phyloP scores from a whole-genome alignment of 1,139 yeast species.

The Debaryomycetaceae sp. region DNA sequence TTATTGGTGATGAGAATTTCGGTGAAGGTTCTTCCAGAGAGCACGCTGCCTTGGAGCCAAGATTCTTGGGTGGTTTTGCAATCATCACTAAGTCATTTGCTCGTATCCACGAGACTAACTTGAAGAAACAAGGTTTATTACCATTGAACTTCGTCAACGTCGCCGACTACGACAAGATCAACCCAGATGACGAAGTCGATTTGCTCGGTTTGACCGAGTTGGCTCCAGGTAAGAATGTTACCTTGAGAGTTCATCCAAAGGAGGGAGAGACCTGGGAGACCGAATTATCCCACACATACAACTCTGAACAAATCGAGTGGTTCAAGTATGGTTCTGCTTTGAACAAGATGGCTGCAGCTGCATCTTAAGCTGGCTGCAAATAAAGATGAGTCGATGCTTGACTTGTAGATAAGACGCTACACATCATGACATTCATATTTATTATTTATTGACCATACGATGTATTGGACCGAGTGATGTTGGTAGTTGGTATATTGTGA shows the following conservation, averaged over 20 bases:
- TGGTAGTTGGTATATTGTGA: neutral
- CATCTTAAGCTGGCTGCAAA: slow-evolving; percentile 4
- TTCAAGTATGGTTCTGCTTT: slow-evolving; percentile 98
- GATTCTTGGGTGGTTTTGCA: slow-evolving; percentile 98
- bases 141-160: slow-evolving; percentile 90
- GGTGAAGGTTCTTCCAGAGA: slow-evolving; percentile 99
- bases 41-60: slow-evolving; percentile 99
- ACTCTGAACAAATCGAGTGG: slow-evolving; percentile 96
- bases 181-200: slow-evolving; percentile 87
- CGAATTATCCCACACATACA: slow-evolving; percentile 92
- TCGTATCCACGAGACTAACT: slow-evolving; percentile 69
- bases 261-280: slow-evolving; percentile 83
- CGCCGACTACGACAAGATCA: slow-evolving; percentile 91
- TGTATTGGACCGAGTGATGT: neutral
- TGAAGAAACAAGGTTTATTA: slow-evolving; percentile 57
- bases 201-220: slow-evolving; percentile 78
- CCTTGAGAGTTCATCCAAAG: slow-evolving; percentile 87
- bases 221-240: slow-evolving; percentile 90
- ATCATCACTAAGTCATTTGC: slow-evolving; percentile 97
- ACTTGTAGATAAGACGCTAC: slow-evolving; percentile 7
- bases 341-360: slow-evolving; percentile 83
- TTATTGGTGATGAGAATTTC: slow-evolving; percentile 96
- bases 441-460: neutral
- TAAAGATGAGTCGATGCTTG: neutral
- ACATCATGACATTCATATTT: neutral